Percentiles rank a stretch among this genome's conserved stretches.
Evolutionary conservation across 305 asterid genomes (phyloP).

Genomic region (Rubia peregrina): DNA sequence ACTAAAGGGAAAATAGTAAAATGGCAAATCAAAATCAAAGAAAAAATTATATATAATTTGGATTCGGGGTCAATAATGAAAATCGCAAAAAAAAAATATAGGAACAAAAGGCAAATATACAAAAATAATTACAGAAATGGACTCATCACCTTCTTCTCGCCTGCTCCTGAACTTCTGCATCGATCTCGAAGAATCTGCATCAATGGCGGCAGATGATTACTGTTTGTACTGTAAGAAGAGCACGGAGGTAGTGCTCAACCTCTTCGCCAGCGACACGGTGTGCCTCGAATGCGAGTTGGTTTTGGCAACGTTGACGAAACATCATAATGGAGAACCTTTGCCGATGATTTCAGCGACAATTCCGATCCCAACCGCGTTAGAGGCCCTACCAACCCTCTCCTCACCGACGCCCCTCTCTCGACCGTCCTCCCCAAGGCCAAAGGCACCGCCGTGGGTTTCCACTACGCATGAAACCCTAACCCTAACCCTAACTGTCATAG

Average conservation of each 20-base stretch:
- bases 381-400: neutral
- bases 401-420: neutral
- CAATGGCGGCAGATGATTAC: neutral
- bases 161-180: neutral
- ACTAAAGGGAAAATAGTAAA: too few relatives aligned
- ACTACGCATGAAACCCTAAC: neutral
- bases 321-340: neutral
- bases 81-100: too few relatives aligned
- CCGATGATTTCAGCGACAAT: neutral
- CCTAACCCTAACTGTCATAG: neutral
- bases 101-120: too few relatives aligned
- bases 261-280: neutral
- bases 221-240: neutral
- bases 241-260: neutral
- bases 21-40: too few relatives aligned
- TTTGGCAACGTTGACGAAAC: neutral
- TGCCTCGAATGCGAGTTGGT: neutral
- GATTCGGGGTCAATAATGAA: too few relatives aligned
- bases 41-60: too few relatives aligned
- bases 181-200: neutral
- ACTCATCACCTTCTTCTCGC: too few relatives aligned
- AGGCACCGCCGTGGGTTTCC: too few relatives aligned
- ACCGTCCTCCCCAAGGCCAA: neutral
- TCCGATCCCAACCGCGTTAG: neutral
- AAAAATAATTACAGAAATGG: too few relatives aligned